Conservation (phyloP, 1,284 basidiomycete species). For the Meira miltonrushii region DNA sequence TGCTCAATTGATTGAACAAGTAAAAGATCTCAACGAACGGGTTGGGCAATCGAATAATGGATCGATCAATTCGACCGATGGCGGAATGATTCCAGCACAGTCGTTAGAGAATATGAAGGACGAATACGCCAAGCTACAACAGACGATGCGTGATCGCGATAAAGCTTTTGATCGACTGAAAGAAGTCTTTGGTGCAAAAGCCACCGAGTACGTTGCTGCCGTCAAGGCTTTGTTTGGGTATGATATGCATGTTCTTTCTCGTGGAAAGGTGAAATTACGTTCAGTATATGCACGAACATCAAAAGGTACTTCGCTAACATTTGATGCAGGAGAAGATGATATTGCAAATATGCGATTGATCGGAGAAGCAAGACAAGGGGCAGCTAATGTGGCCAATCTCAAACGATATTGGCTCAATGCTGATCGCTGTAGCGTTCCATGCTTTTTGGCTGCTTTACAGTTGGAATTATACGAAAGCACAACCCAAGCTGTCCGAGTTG, state of each 20-base stretch:
- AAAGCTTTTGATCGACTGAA: conserved; percentile 11
- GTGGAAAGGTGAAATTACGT: conserved; percentile 9
- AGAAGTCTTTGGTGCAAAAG: conserved; percentile 10
- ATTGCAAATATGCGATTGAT: conserved; percentile 5
- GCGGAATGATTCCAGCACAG: conserved; percentile 7
- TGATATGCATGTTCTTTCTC: conserved; percentile 1
- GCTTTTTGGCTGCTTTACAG: conserved; percentile 13
- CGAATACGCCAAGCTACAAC: conserved; percentile 9
- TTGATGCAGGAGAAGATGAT: conserved; percentile 5
- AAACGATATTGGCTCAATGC: conserved; percentile 8
- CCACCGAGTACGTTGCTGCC: conserved; percentile 1
- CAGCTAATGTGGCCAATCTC: conserved; percentile 5
- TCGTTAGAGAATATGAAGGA: conserved; percentile 5
- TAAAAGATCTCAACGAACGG: conserved; percentile 37
- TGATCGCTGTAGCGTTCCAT: conserved; percentile 7
- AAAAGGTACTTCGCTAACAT: conserved; percentile 10
- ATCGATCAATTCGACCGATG: neutral
- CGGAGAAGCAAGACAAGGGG: conserved; percentile 12
- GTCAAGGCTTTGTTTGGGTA: conserved; percentile 14
- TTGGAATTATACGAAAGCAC: conserved; percentile 12
- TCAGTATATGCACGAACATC: conserved; percentile 10
- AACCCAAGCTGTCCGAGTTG: conserved; percentile 1
- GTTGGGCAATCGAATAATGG: neutral
- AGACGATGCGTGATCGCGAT: conserved; percentile 5
- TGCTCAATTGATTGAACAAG: conserved; percentile 59